Base-by-base conservation (phyloP, 768 basidiomycete species). In the Heimioporus sp. region DNA sequence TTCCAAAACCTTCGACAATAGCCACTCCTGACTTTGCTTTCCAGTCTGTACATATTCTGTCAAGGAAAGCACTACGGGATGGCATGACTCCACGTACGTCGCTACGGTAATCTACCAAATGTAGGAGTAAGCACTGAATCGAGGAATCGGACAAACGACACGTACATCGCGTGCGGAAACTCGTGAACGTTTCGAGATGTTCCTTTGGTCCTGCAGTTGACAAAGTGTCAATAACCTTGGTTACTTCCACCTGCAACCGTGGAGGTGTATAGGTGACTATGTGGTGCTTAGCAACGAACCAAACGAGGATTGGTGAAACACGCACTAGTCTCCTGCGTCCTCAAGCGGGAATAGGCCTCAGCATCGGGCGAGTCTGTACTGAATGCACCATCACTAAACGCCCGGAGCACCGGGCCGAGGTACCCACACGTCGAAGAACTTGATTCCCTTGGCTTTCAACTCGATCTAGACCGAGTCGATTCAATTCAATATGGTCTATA, bases 351-450 rank as follows among this genome's bases (percentile, higher is more conserved):
- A 17, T 66, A 69, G 21, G 65, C 66, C 31, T 78, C 85, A 36
- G 87, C 74, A 43, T 81, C 73, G 61, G 76, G 83, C n/a, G 87
- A 80, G 51, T 92, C 88, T 49, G 91, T 92, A 43, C 90, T 92
- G 58, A 53, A 6, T n/a, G 19, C 21, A 40, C 48, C 48, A 37
- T 57, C 52, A 42, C 57, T 24, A 19, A 50, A 50, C 4, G 6
- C 16, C 31, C 5, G 1, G 13, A 44, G 11, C 35, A 19, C 19
- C 32, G 8, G 40, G 57, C 59, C 39, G 36, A 45, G 32, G 37
- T 38, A 56, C 75, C 73, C 69, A 90, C 88, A 96, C 79, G 68
- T 95, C 93, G 72, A 95, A 89, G 78, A 94, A 95, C 48, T 80
- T 86, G 72, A 84, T 62, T 55, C 91, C 91, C 58, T 80, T 76